Percentiles rank a stretch among this genome's conserved stretches.
Conservation (phyloP, 768 basidiomycete genomes). For the Nidula microcarpa region DNA sequence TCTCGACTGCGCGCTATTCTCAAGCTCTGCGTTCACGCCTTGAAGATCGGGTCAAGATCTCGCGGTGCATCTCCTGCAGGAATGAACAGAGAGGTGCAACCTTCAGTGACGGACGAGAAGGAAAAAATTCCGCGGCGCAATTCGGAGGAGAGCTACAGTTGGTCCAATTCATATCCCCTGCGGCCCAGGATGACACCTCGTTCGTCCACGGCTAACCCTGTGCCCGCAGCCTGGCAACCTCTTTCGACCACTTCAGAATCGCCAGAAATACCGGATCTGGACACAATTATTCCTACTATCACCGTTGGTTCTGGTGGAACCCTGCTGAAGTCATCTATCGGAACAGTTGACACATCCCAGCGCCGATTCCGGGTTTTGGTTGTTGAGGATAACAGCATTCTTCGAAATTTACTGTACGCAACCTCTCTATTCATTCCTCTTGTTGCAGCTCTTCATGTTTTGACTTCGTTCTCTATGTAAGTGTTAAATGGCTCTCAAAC, state of each 20-base stretch:
- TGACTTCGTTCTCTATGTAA: slow-evolving; percentile 1
- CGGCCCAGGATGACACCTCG: slow-evolving; percentile 56
- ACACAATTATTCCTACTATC: slow-evolving; percentile 39
- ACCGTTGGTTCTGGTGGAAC: slow-evolving; percentile 60
- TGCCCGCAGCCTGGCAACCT: slow-evolving; percentile 25
- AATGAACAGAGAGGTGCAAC: not conserved
- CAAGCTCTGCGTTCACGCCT: slow-evolving; percentile 56
- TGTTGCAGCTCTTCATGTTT: not conserved
- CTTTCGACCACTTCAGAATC: slow-evolving; percentile 29
- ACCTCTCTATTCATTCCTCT: not conserved
- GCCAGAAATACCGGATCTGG: slow-evolving; percentile 24
- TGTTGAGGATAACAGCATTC: slow-evolving; percentile 87
- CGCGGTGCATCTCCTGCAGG: not conserved
- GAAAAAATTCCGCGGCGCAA: slow-evolving; percentile 17
- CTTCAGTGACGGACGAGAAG: not conserved
- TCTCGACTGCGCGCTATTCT: slow-evolving; percentile 64
- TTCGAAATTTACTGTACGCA: slow-evolving; percentile 77
- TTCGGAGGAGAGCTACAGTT: slow-evolving; percentile 41
- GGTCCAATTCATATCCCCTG: slow-evolving; percentile 6
- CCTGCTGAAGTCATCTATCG: slow-evolving; percentile 64
- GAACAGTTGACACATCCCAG: slow-evolving; percentile 41
- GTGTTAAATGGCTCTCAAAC: slow-evolving; percentile 64
- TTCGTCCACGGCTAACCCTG: slow-evolving; percentile 45
- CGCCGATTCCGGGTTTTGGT: slow-evolving; percentile 66
- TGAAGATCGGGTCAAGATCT: slow-evolving; percentile 42